phyloP scores from a whole-genome alignment of 2,329 filamentous ascomycete species.

The Akanthomyces uredinophilus region DNA sequence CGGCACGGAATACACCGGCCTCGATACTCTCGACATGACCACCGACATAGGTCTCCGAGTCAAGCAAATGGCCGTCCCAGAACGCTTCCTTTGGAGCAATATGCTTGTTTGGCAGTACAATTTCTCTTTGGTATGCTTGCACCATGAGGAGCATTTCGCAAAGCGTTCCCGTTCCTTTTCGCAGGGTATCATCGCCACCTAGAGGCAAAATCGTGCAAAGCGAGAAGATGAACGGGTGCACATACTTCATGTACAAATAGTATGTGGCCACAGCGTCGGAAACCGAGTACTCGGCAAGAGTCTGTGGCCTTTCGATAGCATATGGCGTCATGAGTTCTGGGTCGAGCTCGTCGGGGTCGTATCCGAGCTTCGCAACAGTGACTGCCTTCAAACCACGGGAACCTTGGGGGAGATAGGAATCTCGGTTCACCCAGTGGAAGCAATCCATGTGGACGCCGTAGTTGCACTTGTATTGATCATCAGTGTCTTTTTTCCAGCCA shows the following conservation, averaged over 20 bases:
- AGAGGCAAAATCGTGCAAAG: constrained; percentile 94
- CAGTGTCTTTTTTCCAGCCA: constrained; percentile 88
- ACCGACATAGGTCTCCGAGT: constrained; percentile 96
- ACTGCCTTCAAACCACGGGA: constrained; percentile 96
- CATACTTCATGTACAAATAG: constrained; percentile 99
- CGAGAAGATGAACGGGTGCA: constrained; percentile 99
- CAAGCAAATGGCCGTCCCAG: constrained; percentile 92
- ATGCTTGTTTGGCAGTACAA: constrained; percentile 95
- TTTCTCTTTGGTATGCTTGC: constrained; percentile 86
- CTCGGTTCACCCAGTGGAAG: constrained; percentile 97
- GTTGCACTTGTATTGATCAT: constrained; percentile 94
- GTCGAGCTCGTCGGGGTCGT: constrained; percentile 96
- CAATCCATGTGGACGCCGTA: constrained; percentile 99
- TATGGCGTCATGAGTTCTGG: constrained; percentile 95
- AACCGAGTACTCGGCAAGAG: constrained; percentile 93
- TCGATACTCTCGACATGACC: constrained; percentile 99
- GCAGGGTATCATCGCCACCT: constrained; percentile 83
- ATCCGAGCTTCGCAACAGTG: constrained; percentile 94
- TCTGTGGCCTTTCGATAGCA: constrained; percentile 86
- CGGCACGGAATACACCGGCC: constrained; percentile 90
- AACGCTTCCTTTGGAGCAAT: constrained; percentile 86
- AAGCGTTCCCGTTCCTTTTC: constrained; percentile 96
- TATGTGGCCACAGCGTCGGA: constrained; percentile 98
- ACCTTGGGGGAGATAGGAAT: constrained; percentile 95
- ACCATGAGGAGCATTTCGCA: constrained; percentile 99